A percentile compares a stretch with the other conserved stretches of the same genome.
These are phyloP conservation scores for Aspergillus viridinutans DNA, from an alignment of 2,329 filamentous ascomycete species.

Conservation along the genomic window DNA sequence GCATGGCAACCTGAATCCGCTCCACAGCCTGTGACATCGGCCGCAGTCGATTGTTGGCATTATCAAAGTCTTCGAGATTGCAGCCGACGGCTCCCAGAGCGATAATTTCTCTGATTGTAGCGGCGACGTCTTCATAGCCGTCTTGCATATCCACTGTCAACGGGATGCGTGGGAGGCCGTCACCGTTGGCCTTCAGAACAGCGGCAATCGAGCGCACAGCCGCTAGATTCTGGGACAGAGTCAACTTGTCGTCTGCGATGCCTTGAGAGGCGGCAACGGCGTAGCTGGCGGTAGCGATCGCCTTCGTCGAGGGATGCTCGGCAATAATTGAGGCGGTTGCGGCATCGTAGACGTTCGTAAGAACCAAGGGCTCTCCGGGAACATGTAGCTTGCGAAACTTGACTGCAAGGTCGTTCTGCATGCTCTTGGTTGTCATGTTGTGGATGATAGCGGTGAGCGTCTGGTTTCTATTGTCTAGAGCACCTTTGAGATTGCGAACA, in stretches of 20 bases:
- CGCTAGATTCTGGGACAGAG: conserved; percentile 49
- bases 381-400: conserved; percentile 46
- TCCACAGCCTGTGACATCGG: conserved; percentile 45
- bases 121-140: conserved; percentile 48
- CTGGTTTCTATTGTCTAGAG: background rate
- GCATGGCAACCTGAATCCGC: conserved; percentile 39
- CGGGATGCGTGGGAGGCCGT: conserved; percentile 7
- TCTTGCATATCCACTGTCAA: conserved; percentile 59
- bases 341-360: conserved; percentile 56
- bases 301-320: conserved; percentile 29
- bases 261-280: conserved; percentile 48
- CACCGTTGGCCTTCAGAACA: conserved; percentile 40
- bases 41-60: conserved; percentile 32
- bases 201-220: conserved; percentile 45
- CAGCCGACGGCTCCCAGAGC: conserved; percentile 52
- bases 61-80: conserved; percentile 56
- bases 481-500: background rate
- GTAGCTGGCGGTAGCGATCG: conserved; percentile 51
- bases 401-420: conserved; percentile 20
- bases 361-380: conserved; percentile 49
- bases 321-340: conserved; percentile 46
- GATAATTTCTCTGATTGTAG: conserved; percentile 45
- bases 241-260: conserved; percentile 47
- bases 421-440: background rate
- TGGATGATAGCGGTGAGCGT: background rate